Evolutionary conservation across 805 yeast genomes (phyloP).

Genomic region (Wickerhamiella shivajii): DNA sequence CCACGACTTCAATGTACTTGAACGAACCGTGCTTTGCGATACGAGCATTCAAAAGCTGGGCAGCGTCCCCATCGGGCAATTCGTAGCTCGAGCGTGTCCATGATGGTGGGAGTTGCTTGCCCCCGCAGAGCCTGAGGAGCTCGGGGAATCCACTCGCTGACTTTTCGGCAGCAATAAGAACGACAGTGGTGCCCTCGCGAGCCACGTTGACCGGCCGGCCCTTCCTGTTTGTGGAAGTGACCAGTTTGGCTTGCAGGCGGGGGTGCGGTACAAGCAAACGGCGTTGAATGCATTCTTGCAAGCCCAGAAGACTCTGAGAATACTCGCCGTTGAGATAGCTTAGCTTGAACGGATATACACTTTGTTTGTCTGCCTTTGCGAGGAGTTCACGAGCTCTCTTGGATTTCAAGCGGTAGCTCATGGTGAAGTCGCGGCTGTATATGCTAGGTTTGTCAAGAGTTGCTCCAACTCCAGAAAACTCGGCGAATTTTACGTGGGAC

Average conservation of each 20-base stretch:
- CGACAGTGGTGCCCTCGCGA: slow-evolving; percentile 66
- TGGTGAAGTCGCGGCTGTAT: slow-evolving; percentile 76
- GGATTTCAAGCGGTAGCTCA: slow-evolving; percentile 60
- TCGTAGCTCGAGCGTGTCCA: slow-evolving; percentile 78
- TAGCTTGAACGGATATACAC: slow-evolving; percentile 87
- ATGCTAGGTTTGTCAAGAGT: slow-evolving; percentile 33
- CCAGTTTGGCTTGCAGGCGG: slow-evolving; percentile 53
- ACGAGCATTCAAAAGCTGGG: slow-evolving; percentile 19
- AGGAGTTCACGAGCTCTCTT: slow-evolving; percentile 59
- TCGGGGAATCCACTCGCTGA: slow-evolving; percentile 33
- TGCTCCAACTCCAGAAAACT: slow-evolving; percentile 21
- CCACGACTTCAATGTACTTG: slow-evolving; percentile 21
- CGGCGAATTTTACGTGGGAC: slow-evolving; percentile 20
- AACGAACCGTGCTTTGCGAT: slow-evolving; percentile 20
- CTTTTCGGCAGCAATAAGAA: slow-evolving; percentile 32
- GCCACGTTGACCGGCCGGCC: slow-evolving; percentile 52
- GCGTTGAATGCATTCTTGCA: slow-evolving; percentile 65
- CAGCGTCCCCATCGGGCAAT: slow-evolving; percentile 34
- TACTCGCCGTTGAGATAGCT: slow-evolving; percentile 46
- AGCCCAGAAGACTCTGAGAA: slow-evolving; percentile 53
- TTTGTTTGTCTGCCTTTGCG: slow-evolving; percentile 52
- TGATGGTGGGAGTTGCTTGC: slow-evolving; percentile 50
- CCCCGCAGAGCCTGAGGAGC: slow-evolving; percentile 70
- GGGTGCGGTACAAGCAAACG: slow-evolving; percentile 64
- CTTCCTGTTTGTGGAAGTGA: slow-evolving; percentile 40